Conservation (phyloP, 2,329 filamentous ascomycete genomes). For the Purpureocillium lavendulum region DNA sequence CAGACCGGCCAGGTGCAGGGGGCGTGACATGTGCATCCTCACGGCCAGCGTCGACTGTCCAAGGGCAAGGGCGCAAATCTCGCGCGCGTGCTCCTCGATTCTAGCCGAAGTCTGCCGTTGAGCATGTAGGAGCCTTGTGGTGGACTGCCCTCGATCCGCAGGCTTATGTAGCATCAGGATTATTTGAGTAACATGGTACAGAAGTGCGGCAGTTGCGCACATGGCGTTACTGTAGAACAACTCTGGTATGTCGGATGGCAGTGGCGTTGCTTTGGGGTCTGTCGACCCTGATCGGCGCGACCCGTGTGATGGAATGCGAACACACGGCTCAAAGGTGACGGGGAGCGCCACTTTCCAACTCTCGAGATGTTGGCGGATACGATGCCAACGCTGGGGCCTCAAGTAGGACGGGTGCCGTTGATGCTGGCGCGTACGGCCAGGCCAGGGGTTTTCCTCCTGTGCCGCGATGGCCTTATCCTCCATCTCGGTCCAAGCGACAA, state of each 20-base stretch:
- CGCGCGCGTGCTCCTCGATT: constrained; percentile 6
- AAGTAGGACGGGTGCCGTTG: neutral
- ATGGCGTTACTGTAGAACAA: constrained; percentile 9
- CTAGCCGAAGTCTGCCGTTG: constrained; percentile 5
- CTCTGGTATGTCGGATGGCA: constrained; percentile 5
- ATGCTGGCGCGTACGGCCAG: neutral
- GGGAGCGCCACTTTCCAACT: constrained; percentile 7
- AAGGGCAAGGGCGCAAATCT: constrained; percentile 7
- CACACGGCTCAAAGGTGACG: constrained; percentile 9
- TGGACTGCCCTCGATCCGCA: constrained; percentile 1
- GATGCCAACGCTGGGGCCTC: constrained; percentile 1
- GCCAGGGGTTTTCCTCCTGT: neutral
- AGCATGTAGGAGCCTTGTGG: constrained; percentile 3
- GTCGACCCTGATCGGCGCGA: neutral
- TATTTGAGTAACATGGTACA: constrained; percentile 11
- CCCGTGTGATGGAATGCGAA: constrained; percentile 4
- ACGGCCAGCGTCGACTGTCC: constrained; percentile 4
- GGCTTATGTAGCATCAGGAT: constrained; percentile 9
- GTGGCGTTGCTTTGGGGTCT: neutral
- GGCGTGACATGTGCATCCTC: constrained; percentile 6
- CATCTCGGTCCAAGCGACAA: constrained; percentile 1
- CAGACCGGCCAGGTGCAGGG: constrained; percentile 7
- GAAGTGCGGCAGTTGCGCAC: constrained; percentile 9
- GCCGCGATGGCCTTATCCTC: neutral
- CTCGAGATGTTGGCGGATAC: constrained; percentile 5